phyloP scores from a whole-genome alignment of 305 asterid genomes.

The Rubia peregrina region DNA sequence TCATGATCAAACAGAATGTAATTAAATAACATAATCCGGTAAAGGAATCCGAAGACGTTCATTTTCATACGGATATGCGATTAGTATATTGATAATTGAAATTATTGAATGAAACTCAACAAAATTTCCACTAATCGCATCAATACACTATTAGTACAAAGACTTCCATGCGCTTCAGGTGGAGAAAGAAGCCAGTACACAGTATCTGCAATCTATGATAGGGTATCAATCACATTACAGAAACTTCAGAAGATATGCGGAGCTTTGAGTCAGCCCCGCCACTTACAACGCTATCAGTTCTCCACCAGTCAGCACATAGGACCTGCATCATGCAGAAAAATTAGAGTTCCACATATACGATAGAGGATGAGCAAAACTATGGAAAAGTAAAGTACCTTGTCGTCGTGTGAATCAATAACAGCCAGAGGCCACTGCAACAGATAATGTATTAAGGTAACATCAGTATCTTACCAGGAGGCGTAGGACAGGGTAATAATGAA shows the following conservation, averaged over 20 bases:
- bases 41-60: not conserved
- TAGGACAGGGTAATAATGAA: conserved; percentile 11
- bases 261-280: conserved; percentile 88
- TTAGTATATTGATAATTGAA: not conserved
- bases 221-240: conserved; percentile 46
- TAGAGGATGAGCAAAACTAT: not conserved
- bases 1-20: too few species aligned
- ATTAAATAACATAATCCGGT: too few species aligned
- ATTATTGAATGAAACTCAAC: not conserved
- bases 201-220: conserved; percentile 23
- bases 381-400: conserved; percentile 50
- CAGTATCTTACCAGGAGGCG: not conserved
- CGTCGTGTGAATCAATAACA: conserved; percentile 65
- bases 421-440: conserved; percentile 77
- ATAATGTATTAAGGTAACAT: conserved; percentile 16
- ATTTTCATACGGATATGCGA: not conserved
- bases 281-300: conserved; percentile 56
- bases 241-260: conserved; percentile 61
- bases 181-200: not conserved
- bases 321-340: conserved; percentile 36
- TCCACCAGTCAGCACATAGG: conserved; percentile 92
- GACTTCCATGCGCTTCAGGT: not conserved
- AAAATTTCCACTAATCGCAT: not conserved
- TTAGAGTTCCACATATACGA: not conserved
- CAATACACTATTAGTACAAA: not conserved